Evolutionary conservation across 2,329 filamentous ascomycete genomes (phyloP).

Genomic region (Fusarium succisae): DNA sequence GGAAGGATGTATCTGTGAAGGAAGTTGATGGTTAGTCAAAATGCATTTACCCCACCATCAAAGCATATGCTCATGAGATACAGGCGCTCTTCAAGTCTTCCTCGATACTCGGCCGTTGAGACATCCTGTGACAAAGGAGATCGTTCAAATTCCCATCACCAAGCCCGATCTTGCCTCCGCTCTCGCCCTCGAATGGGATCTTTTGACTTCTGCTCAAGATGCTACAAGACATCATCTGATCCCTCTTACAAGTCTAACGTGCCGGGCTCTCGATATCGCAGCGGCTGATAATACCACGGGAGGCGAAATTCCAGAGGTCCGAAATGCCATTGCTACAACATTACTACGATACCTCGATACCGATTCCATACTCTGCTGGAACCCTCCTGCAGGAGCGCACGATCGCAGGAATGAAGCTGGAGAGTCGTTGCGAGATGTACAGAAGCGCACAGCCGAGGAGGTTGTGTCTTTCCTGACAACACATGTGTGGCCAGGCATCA

Average conservation of each 20-base stretch:
- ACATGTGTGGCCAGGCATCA: conserved; percentile 84
- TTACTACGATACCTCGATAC: conserved; percentile 90
- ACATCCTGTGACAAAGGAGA: conserved; percentile 75
- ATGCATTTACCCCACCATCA: background rate
- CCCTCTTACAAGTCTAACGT: conserved; percentile 85
- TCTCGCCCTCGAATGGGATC: conserved; percentile 93
- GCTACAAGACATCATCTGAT: conserved; percentile 88
- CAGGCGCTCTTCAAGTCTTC: conserved; percentile 67
- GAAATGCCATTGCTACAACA: conserved; percentile 71
- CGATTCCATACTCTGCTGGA: conserved; percentile 94
- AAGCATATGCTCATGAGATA: conserved; percentile 11
- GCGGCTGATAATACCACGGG: conserved; percentile 64
- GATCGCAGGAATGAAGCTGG: conserved; percentile 57
- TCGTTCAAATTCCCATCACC: conserved; percentile 75
- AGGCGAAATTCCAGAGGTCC: conserved; percentile 59
- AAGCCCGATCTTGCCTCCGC: conserved; percentile 87
- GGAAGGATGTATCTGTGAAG: conserved; percentile 81
- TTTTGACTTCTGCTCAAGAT: conserved; percentile 82
- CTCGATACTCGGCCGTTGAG: conserved; percentile 84
- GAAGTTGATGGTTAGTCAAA: conserved; percentile 67
- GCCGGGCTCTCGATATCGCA: conserved; percentile 83
- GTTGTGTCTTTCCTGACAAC: conserved; percentile 77
- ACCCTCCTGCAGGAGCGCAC: conserved; percentile 61
- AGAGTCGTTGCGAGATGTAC: conserved; percentile 74
- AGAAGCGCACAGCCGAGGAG: conserved; percentile 73